Evolutionary conservation across 1,284 basidiomycete species (phyloP), one percentile per base, ranked within the genome.

Genomic region (Gymnopus androsaceus): DNA sequence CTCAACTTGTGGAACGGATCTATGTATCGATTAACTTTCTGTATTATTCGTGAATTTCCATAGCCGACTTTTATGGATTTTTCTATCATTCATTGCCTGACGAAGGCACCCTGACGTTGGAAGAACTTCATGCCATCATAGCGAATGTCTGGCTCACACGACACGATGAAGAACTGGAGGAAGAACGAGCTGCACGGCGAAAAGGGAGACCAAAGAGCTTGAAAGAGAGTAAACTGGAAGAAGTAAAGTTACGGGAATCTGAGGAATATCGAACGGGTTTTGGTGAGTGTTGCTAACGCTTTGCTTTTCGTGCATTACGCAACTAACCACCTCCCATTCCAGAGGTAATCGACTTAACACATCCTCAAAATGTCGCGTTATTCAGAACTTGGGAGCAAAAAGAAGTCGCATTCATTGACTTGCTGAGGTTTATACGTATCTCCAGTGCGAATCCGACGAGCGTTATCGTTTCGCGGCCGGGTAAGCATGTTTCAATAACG

Each of bases 291-390:
- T 31, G 46, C n/a, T n/a, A n/a, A n/a, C 17, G 49, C 46, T 28
- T 42, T 23, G 27, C 49, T 38, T 51, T 31, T 21, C 25, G n/a
- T 54, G 31, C 28, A 34, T 19, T 19, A 25, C 2, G 15, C 23
- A 12, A 38, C 31, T 33, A 33, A 33, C 31, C 6, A 6, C 31
- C 14, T 33, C 31, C 40, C 25, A 27, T 55, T 57, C 23, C 71
- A 94, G 92, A 95, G 73, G 80, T 95, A n/a, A 82, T 86, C 15
- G 92, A 95, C 70, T 76, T 95, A 41, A 94, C 91, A 0, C 83
- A 95, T 63, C 70, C 75, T 11, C 71, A 77, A 9, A 94, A 84
- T n/a, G 85, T 89, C 28, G 79, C 81, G 17, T 75, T 94, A 4
- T 90, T 94, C 69, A 81, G 87, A 51, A 71, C 73, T 52, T 94